Evolutionary conservation across 768 basidiomycete species (phyloP), one percentile per base, ranked within the genome.

Genomic region (Rhizopogon rudus): DNA sequence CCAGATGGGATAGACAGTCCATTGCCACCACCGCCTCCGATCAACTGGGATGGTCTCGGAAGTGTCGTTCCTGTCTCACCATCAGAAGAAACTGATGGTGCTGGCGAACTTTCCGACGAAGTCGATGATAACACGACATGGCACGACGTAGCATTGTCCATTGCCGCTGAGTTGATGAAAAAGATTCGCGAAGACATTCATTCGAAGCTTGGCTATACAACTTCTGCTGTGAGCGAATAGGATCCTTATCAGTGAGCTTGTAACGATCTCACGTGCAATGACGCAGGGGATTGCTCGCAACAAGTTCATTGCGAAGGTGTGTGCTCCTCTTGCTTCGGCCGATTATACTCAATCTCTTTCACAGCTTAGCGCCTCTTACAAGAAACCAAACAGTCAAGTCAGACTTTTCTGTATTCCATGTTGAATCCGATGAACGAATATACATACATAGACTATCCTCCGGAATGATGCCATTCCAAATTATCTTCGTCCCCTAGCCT

Each of bases 301-400:
- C 65, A 97, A 98, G 68, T 95, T 95, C 62, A 77, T 98, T 25
- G 91, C 97, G 0, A 99, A 99, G 81, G 93, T 91, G 53, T 48
- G 64, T 51, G 16, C 10, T 12, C 17, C 25, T 48, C 37, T 51
- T 8, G 7, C 12, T 45, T 16, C 39, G 20, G n/a, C 14, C 6
- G 12, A 16, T 29, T 28, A 20, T 33, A 9, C 53, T 59, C 16
- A 61, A 55, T 25, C 52, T 17, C 12, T 53, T 31, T 33, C 56
- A 6, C 33, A 95, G 90, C 80, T 99, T 16, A 82, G 84, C 39
- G 93, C 94, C 7, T 96, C 92, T 1, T 93, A 91, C 74, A 87
- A 86, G 73, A 99, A 99, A 66, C 91, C 89, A 0, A 87, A 91
- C 57, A 86, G 79, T 45, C 94, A 96, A 75, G 93, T 88, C 35